A percentile compares a stretch with the other conserved stretches of the same genome.
Evolutionary conservation across 208 protist genomes (phyloP).

Genomic region (Tritrichomonas musculus): DNA sequence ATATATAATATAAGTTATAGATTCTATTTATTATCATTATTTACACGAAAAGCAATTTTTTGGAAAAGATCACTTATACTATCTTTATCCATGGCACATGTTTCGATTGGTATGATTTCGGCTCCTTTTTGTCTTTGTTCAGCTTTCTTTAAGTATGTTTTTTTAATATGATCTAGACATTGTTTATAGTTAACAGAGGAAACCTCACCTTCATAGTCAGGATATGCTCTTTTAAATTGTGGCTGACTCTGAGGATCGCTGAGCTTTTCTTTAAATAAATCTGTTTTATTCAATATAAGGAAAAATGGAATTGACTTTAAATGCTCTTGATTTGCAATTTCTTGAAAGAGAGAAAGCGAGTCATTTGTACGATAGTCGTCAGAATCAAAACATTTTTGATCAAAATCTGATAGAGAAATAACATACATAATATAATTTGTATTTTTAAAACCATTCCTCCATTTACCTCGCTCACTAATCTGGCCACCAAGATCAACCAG

Average conservation of each 20-base stretch:
- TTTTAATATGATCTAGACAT: not conserved
- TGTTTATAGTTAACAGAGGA: not conserved
- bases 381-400: not conserved
- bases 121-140: not conserved
- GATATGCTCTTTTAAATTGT: not conserved
- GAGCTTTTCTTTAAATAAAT: not conserved
- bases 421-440: conserved; percentile 35
- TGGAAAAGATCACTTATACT: not conserved
- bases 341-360: not conserved
- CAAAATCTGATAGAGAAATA: conserved; percentile 36
- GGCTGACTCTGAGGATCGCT: not conserved
- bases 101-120: not conserved
- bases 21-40: no score
- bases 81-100: not conserved
- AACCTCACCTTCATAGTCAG: not conserved
- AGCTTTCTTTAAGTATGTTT: not conserved
- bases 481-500: conserved; percentile 49
- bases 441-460: conserved; percentile 38
- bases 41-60: not conserved
- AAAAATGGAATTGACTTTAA: not conserved
- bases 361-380: not conserved
- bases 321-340: not conserved
- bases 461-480: conserved; percentile 43
- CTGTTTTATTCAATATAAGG: not conserved
- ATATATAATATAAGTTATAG: no score